A percentile compares a stretch with the other conserved stretches of the same genome.
Conservation (phyloP, 1,284 basidiomycete genomes). For the Rhodotorula sp. region DNA sequence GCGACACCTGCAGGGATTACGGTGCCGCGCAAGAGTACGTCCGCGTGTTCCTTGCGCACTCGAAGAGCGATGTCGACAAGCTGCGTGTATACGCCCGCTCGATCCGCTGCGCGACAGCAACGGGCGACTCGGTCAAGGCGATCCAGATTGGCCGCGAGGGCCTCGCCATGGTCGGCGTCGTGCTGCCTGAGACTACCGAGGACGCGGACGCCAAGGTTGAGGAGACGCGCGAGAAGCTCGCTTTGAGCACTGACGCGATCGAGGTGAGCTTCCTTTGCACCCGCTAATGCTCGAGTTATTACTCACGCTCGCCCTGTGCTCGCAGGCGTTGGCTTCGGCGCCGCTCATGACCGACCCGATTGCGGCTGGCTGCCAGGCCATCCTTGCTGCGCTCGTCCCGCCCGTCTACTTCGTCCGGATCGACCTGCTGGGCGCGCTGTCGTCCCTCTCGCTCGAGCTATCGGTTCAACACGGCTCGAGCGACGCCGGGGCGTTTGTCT, state of each 20-base stretch:
- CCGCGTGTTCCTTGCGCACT: slow-evolving; percentile 28
- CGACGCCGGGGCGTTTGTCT: slow-evolving; percentile 33
- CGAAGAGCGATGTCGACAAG: slow-evolving; percentile 70
- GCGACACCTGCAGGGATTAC: slow-evolving; percentile 30
- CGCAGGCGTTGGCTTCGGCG: not conserved
- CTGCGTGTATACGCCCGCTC: slow-evolving; percentile 64
- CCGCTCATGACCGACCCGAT: slow-evolving; percentile 14
- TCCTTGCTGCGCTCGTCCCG: slow-evolving; percentile 36
- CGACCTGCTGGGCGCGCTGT: slow-evolving; percentile 36
- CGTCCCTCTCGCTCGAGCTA: slow-evolving; percentile 23
- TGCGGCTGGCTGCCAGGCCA: slow-evolving; percentile 25
- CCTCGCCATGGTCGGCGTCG: slow-evolving; percentile 24
- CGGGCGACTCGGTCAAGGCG: slow-evolving; percentile 26
- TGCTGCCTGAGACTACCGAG: slow-evolving; percentile 15
- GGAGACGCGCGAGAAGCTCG: slow-evolving; percentile 5
- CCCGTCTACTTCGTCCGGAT: slow-evolving; percentile 41
- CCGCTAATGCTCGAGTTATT: no score
- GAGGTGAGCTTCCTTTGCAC: not conserved
- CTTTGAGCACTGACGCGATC: slow-evolving; percentile 8
- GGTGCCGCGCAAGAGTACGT: slow-evolving; percentile 35
- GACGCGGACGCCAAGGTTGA: slow-evolving; percentile 10
- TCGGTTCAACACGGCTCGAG: slow-evolving; percentile 28
- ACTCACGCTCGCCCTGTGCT: not conserved
- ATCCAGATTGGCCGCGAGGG: slow-evolving; percentile 35
- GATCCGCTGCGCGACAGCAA: slow-evolving; percentile 33